Conservation (phyloP, 495 filamentous ascomycete genomes). For the Aspergillus carlsbadensis region DNA sequence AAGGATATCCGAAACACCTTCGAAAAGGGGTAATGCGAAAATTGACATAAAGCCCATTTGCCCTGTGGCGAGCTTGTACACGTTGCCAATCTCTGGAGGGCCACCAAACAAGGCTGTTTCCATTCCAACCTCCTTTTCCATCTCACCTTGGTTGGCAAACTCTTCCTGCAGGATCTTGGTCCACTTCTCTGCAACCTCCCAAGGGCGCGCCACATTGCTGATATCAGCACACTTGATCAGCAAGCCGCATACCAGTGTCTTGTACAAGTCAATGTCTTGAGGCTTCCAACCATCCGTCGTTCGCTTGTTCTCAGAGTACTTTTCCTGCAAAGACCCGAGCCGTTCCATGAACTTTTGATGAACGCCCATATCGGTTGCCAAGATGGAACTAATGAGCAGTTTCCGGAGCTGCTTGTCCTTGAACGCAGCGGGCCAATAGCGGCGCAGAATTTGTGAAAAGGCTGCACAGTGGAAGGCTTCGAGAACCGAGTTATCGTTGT, state of each 20-base stretch:
- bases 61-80: slow-evolving; percentile 77
- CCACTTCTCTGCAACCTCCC: slow-evolving; percentile 80
- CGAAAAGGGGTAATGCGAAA: slow-evolving; percentile 89
- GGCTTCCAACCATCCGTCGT: slow-evolving; percentile 67
- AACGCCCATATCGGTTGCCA: slow-evolving; percentile 95
- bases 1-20: slow-evolving; percentile 77
- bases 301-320: slow-evolving; percentile 60
- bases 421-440: slow-evolving; percentile 86
- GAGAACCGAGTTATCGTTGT: slow-evolving; percentile 95
- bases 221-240: slow-evolving; percentile 99
- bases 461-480: slow-evolving; percentile 98
- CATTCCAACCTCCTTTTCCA: slow-evolving; percentile 87
- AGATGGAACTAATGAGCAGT: slow-evolving; percentile 90
- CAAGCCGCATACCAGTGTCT: slow-evolving; percentile 77
- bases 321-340: slow-evolving; percentile 72
- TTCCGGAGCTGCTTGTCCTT: slow-evolving; percentile 72
- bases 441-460: slow-evolving; percentile 91
- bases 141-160: slow-evolving; percentile 85
- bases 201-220: slow-evolving; percentile 90
- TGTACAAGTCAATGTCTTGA: slow-evolving; percentile 67
- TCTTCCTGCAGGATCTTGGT: slow-evolving; percentile 89
- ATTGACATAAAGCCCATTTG: slow-evolving; percentile 96
- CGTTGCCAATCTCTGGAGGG: slow-evolving; percentile 76
- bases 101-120: slow-evolving; percentile 80
- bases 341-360: slow-evolving; percentile 95